These are phyloP conservation scores for Cyberlindnera mycetangii DNA, from an alignment of 805 yeast species.

Conservation along the genomic window DNA sequence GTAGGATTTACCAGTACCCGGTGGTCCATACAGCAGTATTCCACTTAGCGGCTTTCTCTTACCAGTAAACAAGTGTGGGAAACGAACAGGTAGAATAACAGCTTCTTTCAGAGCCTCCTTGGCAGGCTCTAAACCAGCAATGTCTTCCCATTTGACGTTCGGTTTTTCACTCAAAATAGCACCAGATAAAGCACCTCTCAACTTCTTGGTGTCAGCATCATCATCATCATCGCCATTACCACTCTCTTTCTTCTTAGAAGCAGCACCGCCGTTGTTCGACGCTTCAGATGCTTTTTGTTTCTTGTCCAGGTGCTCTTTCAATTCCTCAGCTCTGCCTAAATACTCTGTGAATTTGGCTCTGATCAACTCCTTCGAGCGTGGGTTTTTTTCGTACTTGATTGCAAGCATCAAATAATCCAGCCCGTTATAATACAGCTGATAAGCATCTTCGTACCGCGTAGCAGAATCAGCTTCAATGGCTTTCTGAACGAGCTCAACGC, in stretches of 20 bases:
- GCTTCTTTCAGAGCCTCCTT: conserved; percentile 97
- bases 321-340: conserved; percentile 86
- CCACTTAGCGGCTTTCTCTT: conserved; percentile 92
- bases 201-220: conserved; percentile 81
- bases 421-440: conserved; percentile 87
- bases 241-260: conserved; percentile 51
- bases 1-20: conserved; percentile 98
- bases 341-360: conserved; percentile 89
- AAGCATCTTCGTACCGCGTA: conserved; percentile 89
- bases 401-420: conserved; percentile 95
- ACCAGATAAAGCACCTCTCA: conserved; percentile 87
- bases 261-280: conserved; percentile 42
- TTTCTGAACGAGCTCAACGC: conserved; percentile 90
- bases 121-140: conserved; percentile 94
- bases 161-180: conserved; percentile 92
- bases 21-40: conserved; percentile 84
- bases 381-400: conserved; percentile 89
- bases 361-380: conserved; percentile 82
- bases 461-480: conserved; percentile 95
- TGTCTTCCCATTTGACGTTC: conserved; percentile 89
- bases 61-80: conserved; percentile 94
- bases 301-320: conserved; percentile 84
- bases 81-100: conserved; percentile 91
- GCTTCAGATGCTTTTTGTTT: conserved; percentile 39
- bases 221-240: conserved; percentile 63